Evolutionary conservation across 305 asterid genomes (phyloP).

Genomic region (Solanum aculeatissimum): DNA sequence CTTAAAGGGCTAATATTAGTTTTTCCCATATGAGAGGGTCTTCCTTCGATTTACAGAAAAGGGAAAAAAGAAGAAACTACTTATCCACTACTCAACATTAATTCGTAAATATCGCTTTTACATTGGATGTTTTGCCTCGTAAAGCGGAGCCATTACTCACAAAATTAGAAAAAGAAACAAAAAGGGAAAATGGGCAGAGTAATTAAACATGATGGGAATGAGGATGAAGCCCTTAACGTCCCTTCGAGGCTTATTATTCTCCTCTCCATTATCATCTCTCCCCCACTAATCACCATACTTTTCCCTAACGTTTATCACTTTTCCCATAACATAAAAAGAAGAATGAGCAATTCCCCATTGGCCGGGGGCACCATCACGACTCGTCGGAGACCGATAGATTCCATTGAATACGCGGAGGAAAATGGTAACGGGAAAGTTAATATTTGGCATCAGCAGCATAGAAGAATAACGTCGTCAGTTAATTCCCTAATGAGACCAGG

Average conservation of each 20-base stretch:
- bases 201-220: background rate
- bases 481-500: constrained; percentile 6
- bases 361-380: background rate
- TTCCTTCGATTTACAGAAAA: too few relatives aligned
- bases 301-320: background rate
- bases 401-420: background rate
- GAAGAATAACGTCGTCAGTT: background rate
- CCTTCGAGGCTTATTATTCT: background rate
- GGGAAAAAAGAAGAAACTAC: background rate
- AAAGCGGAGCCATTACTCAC: constrained; percentile 15
- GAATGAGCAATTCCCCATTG: background rate
- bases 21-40: background rate
- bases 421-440: background rate
- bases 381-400: background rate
- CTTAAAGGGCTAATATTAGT: background rate
- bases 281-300: background rate
- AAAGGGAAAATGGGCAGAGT: background rate
- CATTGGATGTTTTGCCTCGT: constrained; percentile 3
- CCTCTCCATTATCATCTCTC: background rate
- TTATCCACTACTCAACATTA: background rate
- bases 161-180: constrained; percentile 1
- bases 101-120: background rate
- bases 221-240: background rate
- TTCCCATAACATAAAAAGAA: background rate
- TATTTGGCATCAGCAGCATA: background rate